phyloP scores from a whole-genome alignment of 192 early-diverging fungal species.

The Linnemannia exigua region DNA sequence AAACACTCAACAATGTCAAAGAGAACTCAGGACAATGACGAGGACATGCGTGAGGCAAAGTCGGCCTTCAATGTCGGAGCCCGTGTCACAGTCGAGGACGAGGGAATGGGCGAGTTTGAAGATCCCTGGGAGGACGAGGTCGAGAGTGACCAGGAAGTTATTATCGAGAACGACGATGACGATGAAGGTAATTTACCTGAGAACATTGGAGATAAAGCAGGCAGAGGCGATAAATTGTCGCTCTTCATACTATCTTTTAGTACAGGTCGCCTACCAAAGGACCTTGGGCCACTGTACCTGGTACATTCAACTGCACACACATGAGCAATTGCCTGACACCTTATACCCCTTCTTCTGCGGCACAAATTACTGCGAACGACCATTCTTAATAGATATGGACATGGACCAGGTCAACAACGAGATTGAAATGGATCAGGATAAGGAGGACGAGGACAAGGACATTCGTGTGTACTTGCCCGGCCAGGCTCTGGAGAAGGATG shows the following conservation, averaged over 20 bases:
- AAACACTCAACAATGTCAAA: conserved; percentile 41
- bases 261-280: not conserved
- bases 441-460: conserved; percentile 70
- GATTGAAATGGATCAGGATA: conserved; percentile 53
- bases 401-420: conserved; percentile 46
- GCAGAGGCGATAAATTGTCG: not conserved
- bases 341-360: not conserved
- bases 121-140: conserved; percentile 94
- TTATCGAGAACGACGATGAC: conserved; percentile 66
- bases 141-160: conserved; percentile 79
- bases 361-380: not conserved
- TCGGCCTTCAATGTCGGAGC: conserved; percentile 43
- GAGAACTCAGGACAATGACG: conserved; percentile 47
- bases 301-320: not conserved
- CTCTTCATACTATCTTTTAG: not conserved
- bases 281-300: not conserved
- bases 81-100: conserved; percentile 57
- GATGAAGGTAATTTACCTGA: conserved; percentile 35
- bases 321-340: not conserved
- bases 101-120: conserved; percentile 92
- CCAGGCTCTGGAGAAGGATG: conserved; percentile 84
- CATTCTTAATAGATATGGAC: conserved; percentile 39
- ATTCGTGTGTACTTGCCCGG: conserved; percentile 94
- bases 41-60: conserved; percentile 60
- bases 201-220: not conserved